phyloP scores from a whole-genome alignment of 1,139 yeast genomes.

The Arxiozyma heterogenica region DNA sequence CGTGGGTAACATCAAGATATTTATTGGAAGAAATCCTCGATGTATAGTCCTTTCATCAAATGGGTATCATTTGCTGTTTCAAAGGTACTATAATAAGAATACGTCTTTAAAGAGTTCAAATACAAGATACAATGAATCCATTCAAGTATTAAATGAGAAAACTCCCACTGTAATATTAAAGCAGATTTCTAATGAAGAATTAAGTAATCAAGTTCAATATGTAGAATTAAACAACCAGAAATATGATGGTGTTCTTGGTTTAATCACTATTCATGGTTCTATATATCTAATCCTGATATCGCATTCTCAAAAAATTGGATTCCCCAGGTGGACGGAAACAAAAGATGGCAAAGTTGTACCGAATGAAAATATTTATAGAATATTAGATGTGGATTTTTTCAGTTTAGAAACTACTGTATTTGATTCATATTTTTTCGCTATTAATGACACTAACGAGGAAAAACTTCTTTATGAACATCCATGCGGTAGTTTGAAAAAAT shows the following conservation, averaged over 20 bases:
- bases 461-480: constrained; percentile 43
- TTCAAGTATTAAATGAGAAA: constrained; percentile 4
- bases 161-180: constrained; percentile 18
- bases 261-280: constrained; percentile 45
- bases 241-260: constrained; percentile 52
- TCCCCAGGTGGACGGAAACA: constrained; percentile 36
- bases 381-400: constrained; percentile 52
- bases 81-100: constrained; percentile 10
- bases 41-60: constrained; percentile 18
- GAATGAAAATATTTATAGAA: constrained; percentile 43
- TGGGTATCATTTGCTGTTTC: constrained; percentile 17
- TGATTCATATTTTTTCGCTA: constrained; percentile 35
- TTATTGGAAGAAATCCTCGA: constrained; percentile 21
- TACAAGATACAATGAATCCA: neutral
- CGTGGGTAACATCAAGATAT: constrained; percentile 7
- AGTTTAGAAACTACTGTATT: constrained; percentile 51
- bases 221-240: constrained; percentile 17
- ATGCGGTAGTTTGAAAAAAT: constrained; percentile 47
- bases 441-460: constrained; percentile 29
- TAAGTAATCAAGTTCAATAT: constrained; percentile 12
- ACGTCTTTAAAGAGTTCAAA: constrained; percentile 5
- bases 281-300: constrained; percentile 53
- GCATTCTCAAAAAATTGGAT: constrained; percentile 47
- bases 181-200: constrained; percentile 13
- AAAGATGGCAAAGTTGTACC: constrained; percentile 23